A percentile compares a stretch with the other conserved stretches of the same genome.
Conservation (phyloP, 2,329 filamentous ascomycete species). For the Balansia obtecta region DNA sequence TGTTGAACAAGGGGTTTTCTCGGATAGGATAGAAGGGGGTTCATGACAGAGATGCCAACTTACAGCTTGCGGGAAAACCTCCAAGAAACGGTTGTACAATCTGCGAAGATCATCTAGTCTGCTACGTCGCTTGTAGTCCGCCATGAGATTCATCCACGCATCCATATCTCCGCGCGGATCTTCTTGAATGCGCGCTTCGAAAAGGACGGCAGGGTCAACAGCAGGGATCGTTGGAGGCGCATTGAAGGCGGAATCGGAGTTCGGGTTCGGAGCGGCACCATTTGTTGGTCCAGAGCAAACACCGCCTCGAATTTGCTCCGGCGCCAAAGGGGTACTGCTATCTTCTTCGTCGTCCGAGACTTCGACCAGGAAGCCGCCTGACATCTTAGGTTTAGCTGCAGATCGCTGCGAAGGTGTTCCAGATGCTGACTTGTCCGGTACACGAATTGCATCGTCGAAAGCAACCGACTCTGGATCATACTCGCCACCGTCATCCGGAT, state of each 20-base stretch:
- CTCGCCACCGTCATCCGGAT: constrained; percentile 40
- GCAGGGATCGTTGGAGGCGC: constrained; percentile 27
- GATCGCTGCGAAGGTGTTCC: constrained; percentile 17
- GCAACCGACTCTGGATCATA: constrained; percentile 47
- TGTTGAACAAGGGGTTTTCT: not conserved
- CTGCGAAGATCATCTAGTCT: constrained; percentile 70
- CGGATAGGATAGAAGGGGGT: not conserved
- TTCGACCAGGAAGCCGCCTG: constrained; percentile 47
- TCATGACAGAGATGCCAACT: constrained; percentile 28
- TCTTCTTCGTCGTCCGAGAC: constrained; percentile 47
- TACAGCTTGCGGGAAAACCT: constrained; percentile 83
- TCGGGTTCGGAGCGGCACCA: constrained; percentile 10
- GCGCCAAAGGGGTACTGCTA: constrained; percentile 11
- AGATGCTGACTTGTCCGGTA: constrained; percentile 16
- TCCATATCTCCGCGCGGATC: constrained; percentile 88
- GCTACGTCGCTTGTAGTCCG: constrained; percentile 69
- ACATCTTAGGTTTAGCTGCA: constrained; percentile 42
- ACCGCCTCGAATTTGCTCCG: constrained; percentile 6
- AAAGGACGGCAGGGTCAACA: constrained; percentile 59
- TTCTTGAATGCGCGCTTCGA: constrained; percentile 85
- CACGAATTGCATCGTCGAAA: constrained; percentile 28
- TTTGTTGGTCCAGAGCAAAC: constrained; percentile 7
- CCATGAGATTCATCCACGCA: constrained; percentile 80
- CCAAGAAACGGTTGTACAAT: constrained; percentile 76
- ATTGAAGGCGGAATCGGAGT: constrained; percentile 16